A percentile compares a stretch with the other conserved stretches of the same genome.
Conservation (phyloP, 371 early-diverging fungal species). For the Mucor racemosus region DNA sequence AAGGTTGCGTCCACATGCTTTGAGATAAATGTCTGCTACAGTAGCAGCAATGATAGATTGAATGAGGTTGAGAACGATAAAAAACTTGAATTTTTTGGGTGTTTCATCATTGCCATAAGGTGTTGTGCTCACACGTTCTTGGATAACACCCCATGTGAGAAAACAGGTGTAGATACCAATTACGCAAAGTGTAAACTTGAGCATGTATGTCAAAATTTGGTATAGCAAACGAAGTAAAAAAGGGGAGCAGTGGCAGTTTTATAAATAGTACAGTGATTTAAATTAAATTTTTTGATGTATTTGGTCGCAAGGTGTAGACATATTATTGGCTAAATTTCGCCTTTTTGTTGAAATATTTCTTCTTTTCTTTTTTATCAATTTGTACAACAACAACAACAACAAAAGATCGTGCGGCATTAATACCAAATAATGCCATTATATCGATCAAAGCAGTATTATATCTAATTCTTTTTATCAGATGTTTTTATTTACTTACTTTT, state of each 20-base stretch:
- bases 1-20: conserved; percentile 47
- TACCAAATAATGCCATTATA: too few species aligned
- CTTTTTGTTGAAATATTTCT: too few species aligned
- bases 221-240: neutral
- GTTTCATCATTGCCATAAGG: conserved; percentile 68
- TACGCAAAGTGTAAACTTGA: conserved; percentile 76
- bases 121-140: conserved; percentile 90
- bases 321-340: neutral
- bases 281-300: too few species aligned
- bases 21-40: conserved; percentile 78
- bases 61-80: conserved; percentile 86
- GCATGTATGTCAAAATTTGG: conserved; percentile 38
- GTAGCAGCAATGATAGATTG: conserved; percentile 82
- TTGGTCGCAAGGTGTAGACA: neutral
- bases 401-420: too few species aligned
- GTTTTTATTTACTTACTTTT: too few species aligned
- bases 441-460: too few species aligned
- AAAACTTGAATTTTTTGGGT: conserved; percentile 80
- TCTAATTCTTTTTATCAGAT: too few species aligned
- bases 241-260: neutral
- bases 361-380: too few species aligned
- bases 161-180: conserved; percentile 94
- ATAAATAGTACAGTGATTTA: too few species aligned
- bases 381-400: too few species aligned
- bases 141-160: conserved; percentile 93